Conservation (phyloP, 208 protist genomes). For the Leishmania tarentolae region DNA sequence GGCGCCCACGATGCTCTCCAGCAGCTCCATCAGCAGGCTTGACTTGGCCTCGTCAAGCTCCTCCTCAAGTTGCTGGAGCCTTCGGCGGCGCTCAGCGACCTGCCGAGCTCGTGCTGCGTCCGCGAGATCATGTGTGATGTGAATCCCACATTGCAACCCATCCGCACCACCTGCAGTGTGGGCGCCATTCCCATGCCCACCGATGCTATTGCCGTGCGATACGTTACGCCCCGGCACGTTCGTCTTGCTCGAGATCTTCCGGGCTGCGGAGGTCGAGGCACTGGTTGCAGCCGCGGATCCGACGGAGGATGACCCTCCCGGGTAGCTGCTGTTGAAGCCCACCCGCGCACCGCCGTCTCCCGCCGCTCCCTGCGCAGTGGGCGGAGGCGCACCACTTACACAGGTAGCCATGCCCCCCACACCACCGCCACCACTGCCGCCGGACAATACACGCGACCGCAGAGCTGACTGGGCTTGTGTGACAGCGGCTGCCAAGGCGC, state of each 20-base stretch:
- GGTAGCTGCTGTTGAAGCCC: conserved; percentile 1
- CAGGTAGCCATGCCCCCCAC: background rate
- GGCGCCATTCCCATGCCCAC: background rate
- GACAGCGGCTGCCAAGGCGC: conserved; percentile 26
- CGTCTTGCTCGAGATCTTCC: conserved; percentile 2
- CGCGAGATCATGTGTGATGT: conserved; percentile 22
- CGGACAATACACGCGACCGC: conserved; percentile 20
- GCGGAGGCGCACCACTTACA: background rate
- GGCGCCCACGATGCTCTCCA: conserved; percentile 62
- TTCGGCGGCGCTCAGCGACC: conserved; percentile 7
- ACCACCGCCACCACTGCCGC: conserved; percentile 1
- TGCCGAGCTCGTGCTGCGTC: conserved; percentile 29
- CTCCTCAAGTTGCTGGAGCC: conserved; percentile 32
- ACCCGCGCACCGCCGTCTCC: conserved; percentile 1
- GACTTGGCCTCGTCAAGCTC: conserved; percentile 73
- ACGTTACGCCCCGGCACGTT: background rate
- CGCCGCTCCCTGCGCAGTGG: background rate
- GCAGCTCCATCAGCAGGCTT: conserved; percentile 59
- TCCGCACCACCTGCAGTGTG: background rate
- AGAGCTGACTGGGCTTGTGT: conserved; percentile 28
- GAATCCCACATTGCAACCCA: conserved; percentile 1
- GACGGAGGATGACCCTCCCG: background rate
- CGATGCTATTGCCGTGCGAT: background rate
- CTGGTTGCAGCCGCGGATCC: background rate
- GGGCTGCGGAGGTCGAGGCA: background rate